Conservation (phyloP, 768 basidiomycete genomes). For the Leucosporidium scottii region DNA sequence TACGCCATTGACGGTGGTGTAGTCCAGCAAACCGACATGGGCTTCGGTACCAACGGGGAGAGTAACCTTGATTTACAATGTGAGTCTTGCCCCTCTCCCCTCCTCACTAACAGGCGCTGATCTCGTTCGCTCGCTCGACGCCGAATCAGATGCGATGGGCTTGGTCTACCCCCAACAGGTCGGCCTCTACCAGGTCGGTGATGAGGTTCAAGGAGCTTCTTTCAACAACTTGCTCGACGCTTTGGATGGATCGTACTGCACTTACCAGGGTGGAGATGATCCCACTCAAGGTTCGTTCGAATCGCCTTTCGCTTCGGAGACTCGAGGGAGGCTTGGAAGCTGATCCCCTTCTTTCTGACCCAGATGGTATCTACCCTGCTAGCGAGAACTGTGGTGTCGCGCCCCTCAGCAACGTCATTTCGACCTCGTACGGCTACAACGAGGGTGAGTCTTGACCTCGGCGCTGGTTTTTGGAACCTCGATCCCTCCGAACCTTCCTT, state of each 20-base stretch:
- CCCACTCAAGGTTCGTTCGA: neutral
- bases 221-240: constrained; percentile 45
- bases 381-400: neutral
- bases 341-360: neutral
- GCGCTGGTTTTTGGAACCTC: too few relatives aligned
- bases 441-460: constrained; percentile 26
- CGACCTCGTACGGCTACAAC: constrained; percentile 35
- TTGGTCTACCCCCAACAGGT: constrained; percentile 17
- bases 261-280: constrained; percentile 39
- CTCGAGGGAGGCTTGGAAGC: too few relatives aligned
- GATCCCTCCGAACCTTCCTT: too few relatives aligned
- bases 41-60: neutral
- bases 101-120: too few relatives aligned
- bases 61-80: neutral
- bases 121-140: neutral
- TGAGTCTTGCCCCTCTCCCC: constrained; percentile 25
- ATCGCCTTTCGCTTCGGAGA: neutral
- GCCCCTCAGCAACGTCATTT: constrained; percentile 23
- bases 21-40: neutral
- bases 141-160: neutral
- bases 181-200: constrained; percentile 43
- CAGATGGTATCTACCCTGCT: neutral
- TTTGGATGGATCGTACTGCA: constrained; percentile 43
- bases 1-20: neutral
- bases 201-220: constrained; percentile 35